phyloP scores from a whole-genome alignment of 2,329 filamentous ascomycete genomes.

The Neopestalotiopsis sp. region DNA sequence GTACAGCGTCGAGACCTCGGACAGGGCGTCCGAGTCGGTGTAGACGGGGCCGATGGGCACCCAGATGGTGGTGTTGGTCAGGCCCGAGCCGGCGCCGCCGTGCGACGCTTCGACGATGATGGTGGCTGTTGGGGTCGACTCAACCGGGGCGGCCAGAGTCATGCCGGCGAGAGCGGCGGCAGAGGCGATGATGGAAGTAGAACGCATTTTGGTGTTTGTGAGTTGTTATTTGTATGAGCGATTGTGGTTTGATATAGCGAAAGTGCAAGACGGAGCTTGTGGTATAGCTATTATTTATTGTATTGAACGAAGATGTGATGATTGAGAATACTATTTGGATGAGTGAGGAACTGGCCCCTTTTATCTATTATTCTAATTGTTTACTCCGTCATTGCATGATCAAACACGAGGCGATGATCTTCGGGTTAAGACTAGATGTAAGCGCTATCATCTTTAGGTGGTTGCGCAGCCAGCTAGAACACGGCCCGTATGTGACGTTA shows the following conservation, averaged over 20 bases:
- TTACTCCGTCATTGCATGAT: not conserved
- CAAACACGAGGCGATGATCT: not conserved
- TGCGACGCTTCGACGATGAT: conserved; percentile 27
- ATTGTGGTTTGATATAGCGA: not conserved
- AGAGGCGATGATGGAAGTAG: conserved; percentile 22
- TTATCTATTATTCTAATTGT: not conserved
- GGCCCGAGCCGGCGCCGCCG: not conserved
- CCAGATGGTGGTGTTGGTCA: conserved; percentile 14
- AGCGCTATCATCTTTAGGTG: not conserved
- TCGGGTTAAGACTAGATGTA: not conserved
- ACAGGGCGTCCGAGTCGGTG: conserved; percentile 18
- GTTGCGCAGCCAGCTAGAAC: not conserved
- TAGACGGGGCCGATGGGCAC: conserved; percentile 25
- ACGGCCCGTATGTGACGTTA: not conserved
- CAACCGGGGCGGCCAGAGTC: not conserved
- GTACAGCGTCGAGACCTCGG: conserved; percentile 30
- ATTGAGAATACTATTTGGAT: not conserved
- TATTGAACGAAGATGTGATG: not conserved
- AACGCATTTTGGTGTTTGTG: conserved; percentile 24
- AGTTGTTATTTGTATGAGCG: not conserved
- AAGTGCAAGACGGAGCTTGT: not conserved
- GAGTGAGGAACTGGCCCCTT: not conserved
- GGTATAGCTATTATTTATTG: not conserved
- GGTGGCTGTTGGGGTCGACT: conserved; percentile 8
- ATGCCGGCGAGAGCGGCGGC: conserved; percentile 14